Evolutionary conservation across 2,329 filamentous ascomycete species (phyloP).

Genomic region (Fusarium nematophilum): DNA sequence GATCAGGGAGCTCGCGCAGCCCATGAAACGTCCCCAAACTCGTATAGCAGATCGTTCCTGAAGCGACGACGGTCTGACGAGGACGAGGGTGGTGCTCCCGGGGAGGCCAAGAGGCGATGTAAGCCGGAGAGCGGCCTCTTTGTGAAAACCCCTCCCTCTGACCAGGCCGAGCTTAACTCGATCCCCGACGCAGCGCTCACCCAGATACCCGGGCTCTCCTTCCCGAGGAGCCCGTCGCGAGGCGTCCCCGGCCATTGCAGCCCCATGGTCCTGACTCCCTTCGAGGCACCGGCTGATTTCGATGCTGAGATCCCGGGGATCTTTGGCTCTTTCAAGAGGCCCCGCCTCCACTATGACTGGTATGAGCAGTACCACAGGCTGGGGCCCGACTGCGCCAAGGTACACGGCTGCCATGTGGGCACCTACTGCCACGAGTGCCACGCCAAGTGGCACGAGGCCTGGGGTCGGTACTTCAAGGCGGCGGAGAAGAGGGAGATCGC

Average conservation of each 20-base stretch:
- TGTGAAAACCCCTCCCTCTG: neutral
- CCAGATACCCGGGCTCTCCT: neutral
- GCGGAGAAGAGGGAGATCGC: conserved; percentile 20
- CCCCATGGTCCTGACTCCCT: neutral
- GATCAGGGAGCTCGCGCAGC: neutral
- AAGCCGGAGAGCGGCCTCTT: neutral
- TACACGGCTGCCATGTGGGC: conserved; percentile 27
- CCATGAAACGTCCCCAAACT: neutral
- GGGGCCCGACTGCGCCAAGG: conserved; percentile 31
- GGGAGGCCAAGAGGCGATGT: conserved; percentile 7
- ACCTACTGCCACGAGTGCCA: conserved; percentile 34
- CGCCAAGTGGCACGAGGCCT: conserved; percentile 32
- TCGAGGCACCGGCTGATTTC: conserved; percentile 9
- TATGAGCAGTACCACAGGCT: conserved; percentile 36
- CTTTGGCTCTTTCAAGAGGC: conserved; percentile 20
- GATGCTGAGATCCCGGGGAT: conserved; percentile 33
- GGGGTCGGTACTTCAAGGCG: conserved; percentile 27
- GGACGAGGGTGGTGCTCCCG: neutral
- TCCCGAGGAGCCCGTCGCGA: neutral
- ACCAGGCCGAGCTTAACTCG: neutral
- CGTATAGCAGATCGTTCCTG: neutral
- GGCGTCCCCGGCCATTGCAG: conserved; percentile 3
- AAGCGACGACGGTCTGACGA: conserved; percentile 16
- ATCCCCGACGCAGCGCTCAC: neutral
- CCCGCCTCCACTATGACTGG: conserved; percentile 33